A percentile compares a stretch with the other conserved stretches of the same genome.
Evolutionary conservation across 2,329 filamentous ascomycete genomes (phyloP).

Genomic region (Aspergillus fructus): DNA sequence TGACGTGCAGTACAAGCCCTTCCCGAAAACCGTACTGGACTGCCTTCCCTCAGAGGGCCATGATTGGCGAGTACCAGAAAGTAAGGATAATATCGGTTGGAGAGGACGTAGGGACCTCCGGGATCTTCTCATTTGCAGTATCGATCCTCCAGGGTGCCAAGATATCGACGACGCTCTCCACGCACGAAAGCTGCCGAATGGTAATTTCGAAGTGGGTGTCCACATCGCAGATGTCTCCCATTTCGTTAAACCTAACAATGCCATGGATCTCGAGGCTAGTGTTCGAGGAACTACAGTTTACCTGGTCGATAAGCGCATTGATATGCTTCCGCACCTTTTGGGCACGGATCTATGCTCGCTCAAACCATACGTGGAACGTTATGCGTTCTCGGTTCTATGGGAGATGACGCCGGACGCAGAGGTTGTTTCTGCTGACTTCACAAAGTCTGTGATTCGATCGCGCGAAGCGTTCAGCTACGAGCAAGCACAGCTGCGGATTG

Average conservation of each 20-base stretch:
- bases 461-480: conserved; percentile 98
- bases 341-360: conserved; percentile 95
- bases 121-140: conserved; percentile 88
- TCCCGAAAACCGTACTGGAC: conserved; percentile 92
- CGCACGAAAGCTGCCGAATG: conserved; percentile 78
- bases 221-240: conserved; percentile 99
- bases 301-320: conserved; percentile 96
- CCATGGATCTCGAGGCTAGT: conserved; percentile 95
- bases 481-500: conserved; percentile 88
- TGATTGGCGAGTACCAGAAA: conserved; percentile 86
- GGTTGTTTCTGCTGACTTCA: conserved; percentile 81
- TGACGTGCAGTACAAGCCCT: conserved; percentile 96
- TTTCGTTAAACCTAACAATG: conserved; percentile 94
- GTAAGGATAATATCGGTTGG: conserved; percentile 81
- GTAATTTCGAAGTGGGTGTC: conserved; percentile 93
- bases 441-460: conserved; percentile 96
- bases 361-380: conserved; percentile 96
- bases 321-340: conserved; percentile 96
- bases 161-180: conserved; percentile 98
- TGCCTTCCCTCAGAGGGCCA: conserved; percentile 90
- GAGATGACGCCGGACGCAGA: conserved; percentile 84
- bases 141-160: conserved; percentile 92
- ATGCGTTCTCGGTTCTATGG: conserved; percentile 83
- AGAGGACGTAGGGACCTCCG: conserved; percentile 79
- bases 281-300: conserved; percentile 96